These are phyloP conservation scores for Petunia secreta DNA, from an alignment of 257 asterid species.

Conservation along the genomic window DNA sequence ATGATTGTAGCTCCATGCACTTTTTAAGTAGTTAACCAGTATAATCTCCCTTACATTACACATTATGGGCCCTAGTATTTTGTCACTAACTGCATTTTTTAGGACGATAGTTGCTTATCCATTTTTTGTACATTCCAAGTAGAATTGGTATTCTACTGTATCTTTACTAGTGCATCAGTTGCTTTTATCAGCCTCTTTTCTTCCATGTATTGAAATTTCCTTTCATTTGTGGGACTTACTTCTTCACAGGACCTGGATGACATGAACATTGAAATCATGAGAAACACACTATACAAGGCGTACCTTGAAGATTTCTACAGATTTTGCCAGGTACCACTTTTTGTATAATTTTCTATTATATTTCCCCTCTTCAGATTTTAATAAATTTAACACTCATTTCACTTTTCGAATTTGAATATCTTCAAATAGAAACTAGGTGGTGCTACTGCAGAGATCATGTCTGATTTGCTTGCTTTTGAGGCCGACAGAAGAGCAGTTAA, in stretches of 20 bases:
- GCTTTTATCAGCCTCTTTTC: background rate
- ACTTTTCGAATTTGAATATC: conserved; percentile 32
- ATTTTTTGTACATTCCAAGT: background rate
- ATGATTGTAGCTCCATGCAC: background rate
- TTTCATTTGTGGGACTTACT: background rate
- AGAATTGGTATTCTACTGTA: background rate
- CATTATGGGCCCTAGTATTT: background rate
- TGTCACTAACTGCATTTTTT: background rate
- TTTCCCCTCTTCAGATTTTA: conserved; percentile 26
- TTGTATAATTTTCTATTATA: conserved; percentile 19
- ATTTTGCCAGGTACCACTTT: conserved; percentile 69
- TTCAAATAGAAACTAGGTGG: conserved; percentile 79
- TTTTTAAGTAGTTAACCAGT: conserved; percentile 6
- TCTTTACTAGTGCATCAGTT: conserved; percentile 3
- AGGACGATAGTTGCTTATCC: background rate
- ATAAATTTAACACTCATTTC: background rate
- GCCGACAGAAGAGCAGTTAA: conserved; percentile 98
- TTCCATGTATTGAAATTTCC: background rate
- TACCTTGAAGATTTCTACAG: conserved; percentile 91
- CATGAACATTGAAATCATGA: conserved; percentile 96
- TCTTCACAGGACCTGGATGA: conserved; percentile 82
- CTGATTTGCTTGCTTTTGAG: conserved; percentile 88
- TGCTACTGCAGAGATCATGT: conserved; percentile 93
- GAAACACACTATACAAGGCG: conserved; percentile 93
- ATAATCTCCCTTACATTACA: background rate